Conservation (phyloP, 768 basidiomycete genomes). For the Trametes cingulata region DNA sequence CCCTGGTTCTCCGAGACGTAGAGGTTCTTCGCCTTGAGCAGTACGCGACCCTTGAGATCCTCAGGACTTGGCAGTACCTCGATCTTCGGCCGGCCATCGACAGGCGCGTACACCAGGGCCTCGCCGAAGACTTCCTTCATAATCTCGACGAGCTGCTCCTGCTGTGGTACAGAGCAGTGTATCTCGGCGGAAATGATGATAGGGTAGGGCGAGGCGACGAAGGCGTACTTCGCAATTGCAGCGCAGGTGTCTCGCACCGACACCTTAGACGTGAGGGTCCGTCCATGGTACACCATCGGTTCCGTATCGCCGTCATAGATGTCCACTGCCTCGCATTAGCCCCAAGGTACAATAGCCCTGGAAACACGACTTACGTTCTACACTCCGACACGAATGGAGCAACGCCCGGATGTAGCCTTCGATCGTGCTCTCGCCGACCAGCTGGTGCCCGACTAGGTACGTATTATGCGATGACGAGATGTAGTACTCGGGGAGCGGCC, state of each 20-base stretch:
- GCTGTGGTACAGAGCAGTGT: conserved; percentile 78
- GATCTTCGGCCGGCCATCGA: conserved; percentile 51
- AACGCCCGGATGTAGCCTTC: conserved; percentile 93
- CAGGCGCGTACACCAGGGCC: conserved; percentile 47
- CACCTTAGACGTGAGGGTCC: conserved; percentile 84
- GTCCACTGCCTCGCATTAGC: conserved; percentile 62
- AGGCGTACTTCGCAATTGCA: conserved; percentile 88
- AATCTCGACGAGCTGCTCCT: conserved; percentile 76
- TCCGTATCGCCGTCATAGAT: conserved; percentile 86
- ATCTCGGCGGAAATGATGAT: conserved; percentile 93
- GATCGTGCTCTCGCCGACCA: conserved; percentile 85
- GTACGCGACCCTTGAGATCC: conserved; percentile 70
- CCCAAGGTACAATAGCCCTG: neutral
- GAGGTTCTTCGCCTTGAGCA: conserved; percentile 89
- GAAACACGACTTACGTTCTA: conserved; percentile 88
- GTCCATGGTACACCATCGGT: conserved; percentile 88
- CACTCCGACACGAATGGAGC: conserved; percentile 87
- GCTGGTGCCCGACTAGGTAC: conserved; percentile 83
- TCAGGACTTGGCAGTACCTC: conserved; percentile 80
- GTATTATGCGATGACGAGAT: conserved; percentile 93
- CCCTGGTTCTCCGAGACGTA: conserved; percentile 47
- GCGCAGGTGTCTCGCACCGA: conserved; percentile 77
- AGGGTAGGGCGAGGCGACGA: conserved; percentile 87
- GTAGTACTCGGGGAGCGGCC: conserved; percentile 84
- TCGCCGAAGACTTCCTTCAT: conserved; percentile 65